phyloP scores from a whole-genome alignment of 129 eudicot species.

The Flaveria bidentis region DNA sequence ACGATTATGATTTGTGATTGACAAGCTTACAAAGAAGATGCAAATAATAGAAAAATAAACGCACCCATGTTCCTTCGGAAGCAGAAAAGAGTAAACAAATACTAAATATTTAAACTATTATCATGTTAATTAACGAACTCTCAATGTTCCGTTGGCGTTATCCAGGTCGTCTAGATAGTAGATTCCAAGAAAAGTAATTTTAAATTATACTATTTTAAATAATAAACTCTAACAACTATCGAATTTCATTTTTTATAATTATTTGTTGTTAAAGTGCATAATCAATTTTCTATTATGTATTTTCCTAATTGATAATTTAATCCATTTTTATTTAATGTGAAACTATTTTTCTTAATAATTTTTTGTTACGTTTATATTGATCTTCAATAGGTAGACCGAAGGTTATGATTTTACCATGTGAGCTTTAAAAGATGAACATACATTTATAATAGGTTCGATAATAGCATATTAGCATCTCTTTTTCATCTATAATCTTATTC shows the following conservation, averaged over 20 bases:
- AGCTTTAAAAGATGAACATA: too few species aligned
- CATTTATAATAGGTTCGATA: too few species aligned
- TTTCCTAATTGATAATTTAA: too few species aligned
- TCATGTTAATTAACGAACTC: not conserved
- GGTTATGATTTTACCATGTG: too few species aligned
- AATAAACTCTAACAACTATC: not conserved
- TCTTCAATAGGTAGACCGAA: too few species aligned
- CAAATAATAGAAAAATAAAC: not conserved
- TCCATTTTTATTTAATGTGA: too few species aligned
- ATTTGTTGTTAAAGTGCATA: not conserved
- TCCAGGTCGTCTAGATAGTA: not conserved
- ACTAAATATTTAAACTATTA: not conserved
- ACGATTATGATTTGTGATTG: not conserved
- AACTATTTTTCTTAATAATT: too few species aligned
- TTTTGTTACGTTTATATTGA: too few species aligned
- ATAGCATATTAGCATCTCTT: too few species aligned
- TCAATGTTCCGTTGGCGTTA: not conserved
- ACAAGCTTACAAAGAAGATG: not conserved
- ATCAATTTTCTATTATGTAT: too few species aligned
- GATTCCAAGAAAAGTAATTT: not conserved
- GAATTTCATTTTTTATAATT: not conserved
- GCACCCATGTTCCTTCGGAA: slow-evolving; percentile 9
- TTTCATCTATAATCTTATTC: too few species aligned
- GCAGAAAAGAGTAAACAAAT: not conserved
- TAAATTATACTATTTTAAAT: not conserved